These are phyloP conservation scores for Penicillium tannophilum DNA, from an alignment of 495 filamentous ascomycete species.

Conservation along the genomic window DNA sequence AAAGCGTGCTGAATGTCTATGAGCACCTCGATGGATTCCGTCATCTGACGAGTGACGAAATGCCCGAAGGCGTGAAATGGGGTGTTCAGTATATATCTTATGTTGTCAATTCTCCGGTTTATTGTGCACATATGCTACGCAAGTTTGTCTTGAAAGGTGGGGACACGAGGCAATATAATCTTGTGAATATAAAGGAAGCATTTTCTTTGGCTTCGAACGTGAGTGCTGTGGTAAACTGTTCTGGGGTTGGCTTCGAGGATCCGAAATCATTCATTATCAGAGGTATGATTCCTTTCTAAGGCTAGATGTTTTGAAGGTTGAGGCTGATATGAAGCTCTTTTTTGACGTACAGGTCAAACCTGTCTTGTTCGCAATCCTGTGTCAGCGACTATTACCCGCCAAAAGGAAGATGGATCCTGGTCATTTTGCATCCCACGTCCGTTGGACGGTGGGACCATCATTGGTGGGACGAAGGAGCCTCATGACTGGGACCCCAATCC, in stretches of 20 bases:
- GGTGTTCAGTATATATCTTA: conserved; percentile 60
- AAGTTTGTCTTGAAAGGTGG: conserved; percentile 55
- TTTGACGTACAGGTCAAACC: conserved; percentile 35
- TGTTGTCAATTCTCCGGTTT: conserved; percentile 64
- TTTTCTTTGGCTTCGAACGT: conserved; percentile 43
- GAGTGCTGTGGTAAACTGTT: conserved; percentile 59
- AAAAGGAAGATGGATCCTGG: conserved; percentile 61
- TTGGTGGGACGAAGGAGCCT: conserved; percentile 65
- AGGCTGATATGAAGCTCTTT: not conserved
- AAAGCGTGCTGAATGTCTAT: conserved; percentile 30
- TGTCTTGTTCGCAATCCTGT: conserved; percentile 49
- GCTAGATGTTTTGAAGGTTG: not conserved
- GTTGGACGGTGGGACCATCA: conserved; percentile 60
- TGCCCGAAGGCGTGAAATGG: conserved; percentile 53
- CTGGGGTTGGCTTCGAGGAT: conserved; percentile 57
- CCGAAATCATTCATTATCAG: conserved; percentile 56
- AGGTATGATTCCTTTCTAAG: conserved; percentile 32
- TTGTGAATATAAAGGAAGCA: conserved; percentile 50
- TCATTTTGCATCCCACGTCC: conserved; percentile 62
- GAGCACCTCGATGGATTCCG: conserved; percentile 48
- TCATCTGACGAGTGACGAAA: conserved; percentile 34
- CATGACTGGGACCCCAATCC: conserved; percentile 57
- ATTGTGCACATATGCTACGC: conserved; percentile 57
- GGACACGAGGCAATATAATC: conserved; percentile 39
- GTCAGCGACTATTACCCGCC: conserved; percentile 57